These are phyloP conservation scores for Russula ochroleuca DNA, from an alignment of 768 basidiomycete genomes.

Conservation along the genomic window DNA sequence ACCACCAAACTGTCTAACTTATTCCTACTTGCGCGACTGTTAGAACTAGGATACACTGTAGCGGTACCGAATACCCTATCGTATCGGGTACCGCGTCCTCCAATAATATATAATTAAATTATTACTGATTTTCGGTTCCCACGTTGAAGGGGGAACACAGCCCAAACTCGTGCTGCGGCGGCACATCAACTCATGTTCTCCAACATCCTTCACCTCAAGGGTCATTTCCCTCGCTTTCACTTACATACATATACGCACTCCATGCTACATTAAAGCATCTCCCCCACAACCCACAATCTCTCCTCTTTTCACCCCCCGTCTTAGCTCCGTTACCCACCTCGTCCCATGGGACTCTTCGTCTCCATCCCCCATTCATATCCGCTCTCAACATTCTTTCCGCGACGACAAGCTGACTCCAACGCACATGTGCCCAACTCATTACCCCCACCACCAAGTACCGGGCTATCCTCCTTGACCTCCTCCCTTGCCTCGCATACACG, in stretches of 20 bases:
- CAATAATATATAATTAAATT: not conserved
- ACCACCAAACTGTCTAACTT: slow-evolving; percentile 7
- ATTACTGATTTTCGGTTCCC: slow-evolving; percentile 6
- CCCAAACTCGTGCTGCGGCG: slow-evolving; percentile 5
- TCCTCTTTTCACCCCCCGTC: not conserved
- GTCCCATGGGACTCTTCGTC: slow-evolving; percentile 20
- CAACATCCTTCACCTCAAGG: not conserved
- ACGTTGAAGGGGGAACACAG: slow-evolving; percentile 1
- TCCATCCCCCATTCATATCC: slow-evolving; percentile 4
- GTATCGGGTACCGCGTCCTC: not conserved
- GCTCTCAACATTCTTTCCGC: not conserved
- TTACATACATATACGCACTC: slow-evolving; percentile 11
- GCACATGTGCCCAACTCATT: not conserved
- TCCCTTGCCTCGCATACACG: slow-evolving; percentile 6
- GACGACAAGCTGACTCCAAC: not conserved
- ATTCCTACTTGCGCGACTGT: slow-evolving; percentile 10
- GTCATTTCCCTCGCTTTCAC: not conserved
- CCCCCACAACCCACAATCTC: not conserved
- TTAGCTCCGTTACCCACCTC: not conserved
- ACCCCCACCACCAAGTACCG: not conserved
- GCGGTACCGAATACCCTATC: not conserved
- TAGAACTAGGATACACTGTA: not conserved
- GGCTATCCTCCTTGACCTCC: not conserved
- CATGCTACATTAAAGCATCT: slow-evolving; percentile 5
- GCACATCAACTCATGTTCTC: not conserved